phyloP scores from a whole-genome alignment of 768 basidiomycete genomes.

The Chalciporus piperatus region DNA sequence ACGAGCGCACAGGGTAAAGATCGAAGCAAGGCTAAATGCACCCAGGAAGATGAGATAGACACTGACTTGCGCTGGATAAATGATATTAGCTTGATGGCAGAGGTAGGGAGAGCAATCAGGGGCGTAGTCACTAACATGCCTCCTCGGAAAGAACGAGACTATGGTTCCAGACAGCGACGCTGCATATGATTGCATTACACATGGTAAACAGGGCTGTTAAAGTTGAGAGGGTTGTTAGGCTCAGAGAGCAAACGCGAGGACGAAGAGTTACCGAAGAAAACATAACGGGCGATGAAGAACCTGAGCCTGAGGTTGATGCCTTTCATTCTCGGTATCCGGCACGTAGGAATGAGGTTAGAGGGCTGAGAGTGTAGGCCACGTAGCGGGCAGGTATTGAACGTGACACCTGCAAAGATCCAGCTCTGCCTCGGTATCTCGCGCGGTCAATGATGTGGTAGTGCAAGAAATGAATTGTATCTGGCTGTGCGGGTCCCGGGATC shows the following conservation, averaged over 20 bases:
- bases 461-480: not conserved
- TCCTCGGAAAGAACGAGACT: constrained; percentile 41
- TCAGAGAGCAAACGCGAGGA: not conserved
- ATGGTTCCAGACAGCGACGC: constrained; percentile 68
- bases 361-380: constrained; percentile 24
- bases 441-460: constrained; percentile 13
- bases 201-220: constrained; percentile 53
- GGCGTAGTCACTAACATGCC: constrained; percentile 38
- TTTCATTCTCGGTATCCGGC: constrained; percentile 38
- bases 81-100: constrained; percentile 7
- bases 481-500: too few relatives aligned
- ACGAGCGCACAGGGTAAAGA: constrained; percentile 55
- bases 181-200: constrained; percentile 64
- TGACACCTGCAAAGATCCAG: constrained; percentile 27
- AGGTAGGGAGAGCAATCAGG: not conserved
- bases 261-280: constrained; percentile 52
- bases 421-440: constrained; percentile 18
- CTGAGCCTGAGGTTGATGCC: constrained; percentile 25
- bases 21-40: constrained; percentile 52
- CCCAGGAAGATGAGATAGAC: constrained; percentile 60
- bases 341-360: constrained; percentile 18
- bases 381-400: constrained; percentile 24
- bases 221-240: constrained; percentile 2
- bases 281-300: constrained; percentile 54
- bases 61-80: constrained; percentile 45